Evolutionary conservation across 139 green algal species (phyloP), one percentile per base, ranked within the genome.

Genomic region (Yamagishiella unicocca): DNA sequence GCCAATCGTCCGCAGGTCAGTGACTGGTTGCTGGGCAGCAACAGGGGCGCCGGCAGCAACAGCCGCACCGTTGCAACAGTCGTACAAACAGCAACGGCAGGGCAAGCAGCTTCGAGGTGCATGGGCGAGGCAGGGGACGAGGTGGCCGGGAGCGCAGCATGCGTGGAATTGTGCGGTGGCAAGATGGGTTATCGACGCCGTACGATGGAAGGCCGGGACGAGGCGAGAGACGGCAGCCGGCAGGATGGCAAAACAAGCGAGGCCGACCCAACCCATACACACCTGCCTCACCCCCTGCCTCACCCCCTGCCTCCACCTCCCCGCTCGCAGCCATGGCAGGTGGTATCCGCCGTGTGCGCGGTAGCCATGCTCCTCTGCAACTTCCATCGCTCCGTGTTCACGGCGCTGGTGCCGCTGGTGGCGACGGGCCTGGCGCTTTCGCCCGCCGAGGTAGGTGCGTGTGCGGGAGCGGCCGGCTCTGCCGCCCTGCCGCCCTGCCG

Each of bases 371-470:
- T 92, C 62, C 68, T 92, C 37, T 92, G 86, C 88, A 91, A 90
- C 83, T 37, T 91, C 27, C 91, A 93, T 66, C 91, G 91, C 54
- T 90, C 75, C 37, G 78, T 87, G 0, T 93, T 93, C 76, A 87
- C 86, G 29, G 76, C 85, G 54, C 82, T 92, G 78, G 53, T 89
- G 78, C 91, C 91, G 24, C 43, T 87, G 29, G 27, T 92, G 37
- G 66, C 62, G 2, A 79, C 37, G 25, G 29, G 25, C 0, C 33
- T 82, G 19, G 58, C 74, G 61, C 62, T 85, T 40, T 33, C 79
- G 42, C 61, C 42, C 0, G 40, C 40, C 1, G 79, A 85, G 77
- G 77, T 53, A 17, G n/a, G n/a, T n/a, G n/a, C n/a, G n/a, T n/a
- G n/a, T n/a, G n/a, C n/a, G n/a, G n/a, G n/a, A n/a, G n/a, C n/a